Percentiles rank a stretch among this genome's conserved stretches.
These are phyloP conservation scores for Ailanthus altissimus DNA, from an alignment of 345 rosid species.

Conservation along the genomic window DNA sequence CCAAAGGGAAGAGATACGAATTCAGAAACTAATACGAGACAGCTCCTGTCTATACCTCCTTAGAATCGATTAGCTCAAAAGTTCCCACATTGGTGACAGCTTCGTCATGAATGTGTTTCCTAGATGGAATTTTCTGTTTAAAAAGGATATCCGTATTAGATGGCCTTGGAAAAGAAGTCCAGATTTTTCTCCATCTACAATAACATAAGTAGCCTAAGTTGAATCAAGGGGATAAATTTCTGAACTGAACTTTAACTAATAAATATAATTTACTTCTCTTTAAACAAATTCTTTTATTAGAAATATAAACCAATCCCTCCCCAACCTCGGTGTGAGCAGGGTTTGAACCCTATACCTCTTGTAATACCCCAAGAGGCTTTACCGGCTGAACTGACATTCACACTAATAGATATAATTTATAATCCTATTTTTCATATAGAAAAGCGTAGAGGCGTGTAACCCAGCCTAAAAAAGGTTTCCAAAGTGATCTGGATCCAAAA, in stretches of 20 bases:
- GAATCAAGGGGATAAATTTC: constrained; percentile 13
- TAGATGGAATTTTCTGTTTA: constrained; percentile 36
- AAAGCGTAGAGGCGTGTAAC: background rate
- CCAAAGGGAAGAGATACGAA: constrained; percentile 12
- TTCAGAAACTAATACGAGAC: constrained; percentile 21
- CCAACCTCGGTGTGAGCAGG: too few relatives aligned
- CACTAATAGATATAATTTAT: background rate
- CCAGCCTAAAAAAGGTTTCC: background rate
- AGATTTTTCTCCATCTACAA: constrained; percentile 23
- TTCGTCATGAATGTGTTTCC: constrained; percentile 35
- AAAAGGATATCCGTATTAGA: constrained; percentile 38
- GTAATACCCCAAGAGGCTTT: too few relatives aligned
- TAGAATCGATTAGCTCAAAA: constrained; percentile 41
- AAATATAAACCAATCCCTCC: too few relatives aligned
- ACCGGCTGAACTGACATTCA: background rate
- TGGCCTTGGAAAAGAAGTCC: constrained; percentile 26
- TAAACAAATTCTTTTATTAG: too few relatives aligned
- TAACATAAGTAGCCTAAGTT: constrained; percentile 14
- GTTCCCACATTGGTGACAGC: constrained; percentile 36
- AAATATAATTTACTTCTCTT: background rate
- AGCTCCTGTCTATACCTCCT: constrained; percentile 37
- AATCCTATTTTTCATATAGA: constrained; percentile 5
- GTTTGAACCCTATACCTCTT: too few relatives aligned
- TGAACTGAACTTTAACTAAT: background rate
- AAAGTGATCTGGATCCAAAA: constrained; percentile 11